These are phyloP conservation scores for Lipomyces sp. DNA, from an alignment of 805 yeast genomes.

Conservation along the genomic window DNA sequence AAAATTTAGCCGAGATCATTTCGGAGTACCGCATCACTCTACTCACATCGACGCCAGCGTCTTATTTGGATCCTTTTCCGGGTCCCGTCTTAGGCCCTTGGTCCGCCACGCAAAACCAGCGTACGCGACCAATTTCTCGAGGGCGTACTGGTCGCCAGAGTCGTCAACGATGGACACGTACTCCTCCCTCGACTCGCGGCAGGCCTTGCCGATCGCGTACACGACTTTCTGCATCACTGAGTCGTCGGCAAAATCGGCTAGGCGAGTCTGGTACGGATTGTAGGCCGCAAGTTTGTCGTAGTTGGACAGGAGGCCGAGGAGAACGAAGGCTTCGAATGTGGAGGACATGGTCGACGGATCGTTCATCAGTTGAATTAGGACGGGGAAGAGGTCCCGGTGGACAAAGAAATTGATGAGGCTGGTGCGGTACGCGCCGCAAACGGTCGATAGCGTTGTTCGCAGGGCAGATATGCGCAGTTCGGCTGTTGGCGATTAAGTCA, in stretches of 20 bases:
- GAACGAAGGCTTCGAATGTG: conserved; percentile 38
- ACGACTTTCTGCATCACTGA: conserved; percentile 36
- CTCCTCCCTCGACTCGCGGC: conserved; percentile 11
- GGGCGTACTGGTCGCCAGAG: conserved; percentile 14
- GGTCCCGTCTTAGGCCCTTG: conserved; percentile 15
- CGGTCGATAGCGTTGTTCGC: conserved; percentile 34
- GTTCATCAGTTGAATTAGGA: conserved; percentile 37
- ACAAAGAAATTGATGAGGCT: conserved; percentile 37
- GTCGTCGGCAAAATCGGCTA: conserved; percentile 42
- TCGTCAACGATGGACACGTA: conserved; percentile 20
- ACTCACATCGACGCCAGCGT: conserved; percentile 15
- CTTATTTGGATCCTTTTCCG: conserved; percentile 4
- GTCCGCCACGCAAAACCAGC: conserved; percentile 17
- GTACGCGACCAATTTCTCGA: conserved; percentile 20
- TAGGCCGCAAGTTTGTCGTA: conserved; percentile 39
- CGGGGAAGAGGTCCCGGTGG: conserved; percentile 40
- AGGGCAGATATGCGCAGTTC: conserved; percentile 33
- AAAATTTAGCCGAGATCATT: too few species aligned
- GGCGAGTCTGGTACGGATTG: conserved; percentile 39
- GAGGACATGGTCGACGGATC: conserved; percentile 30
- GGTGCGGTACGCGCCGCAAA: conserved; percentile 37
- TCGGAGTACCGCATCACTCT: too few species aligned
- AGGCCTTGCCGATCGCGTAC: conserved; percentile 12
- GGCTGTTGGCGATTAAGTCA: conserved; percentile 1
- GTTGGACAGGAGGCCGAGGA: conserved; percentile 41